Base-by-base conservation (phyloP, 2,329 filamentous ascomycete species). In the Cladosporium sp. region DNA sequence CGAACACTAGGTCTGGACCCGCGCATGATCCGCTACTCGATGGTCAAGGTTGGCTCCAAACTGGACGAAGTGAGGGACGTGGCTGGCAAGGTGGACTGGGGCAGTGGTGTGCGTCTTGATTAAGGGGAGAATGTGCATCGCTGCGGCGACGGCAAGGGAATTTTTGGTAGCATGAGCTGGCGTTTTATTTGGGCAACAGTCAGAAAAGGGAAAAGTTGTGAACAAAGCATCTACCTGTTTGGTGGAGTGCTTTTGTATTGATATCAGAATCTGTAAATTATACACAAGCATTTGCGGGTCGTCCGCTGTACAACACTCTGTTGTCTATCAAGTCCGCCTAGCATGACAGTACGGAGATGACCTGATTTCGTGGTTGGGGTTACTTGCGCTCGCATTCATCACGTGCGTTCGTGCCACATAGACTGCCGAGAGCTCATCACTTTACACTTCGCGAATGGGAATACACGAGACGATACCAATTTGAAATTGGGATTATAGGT, bases 1-100 rank as follows among this genome's bases (percentile, higher is more conserved):
- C 82, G 81, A 60, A 93, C 89, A 17, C 80, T 99, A 64, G 83
- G 84, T 51, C 80, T 96, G 65, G 94, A 99, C 76, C 93, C 94
- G 39, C 82, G 94, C 58, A 89, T 97, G 84, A 89, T 99, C 62
- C 85, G 91, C 59, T 88, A 92, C 67, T 87, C 86, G 24, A 86
- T 93, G 60, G 91, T 97, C 58, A 95, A 92, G 80, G 80, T 97
- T 64, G 93, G 92, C 8, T 76, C 78, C 59, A 86, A 81, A 70
- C 73, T 87, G 62, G 79, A 83, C 64, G 80, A 85, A 65, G 81
- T 87, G 61, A 82, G 80, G 70, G 76, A 83, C 68, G 75, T 85
- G 34, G 70, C 73, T 9, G 83, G 84, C 15, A 73, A 77, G 64
- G 80, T 82, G 52, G 74, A 78, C 51, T 86, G 80, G 81, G 54